These are phyloP conservation scores for Trametes gibbosa DNA, from an alignment of 768 basidiomycete species.

Conservation along the genomic window DNA sequence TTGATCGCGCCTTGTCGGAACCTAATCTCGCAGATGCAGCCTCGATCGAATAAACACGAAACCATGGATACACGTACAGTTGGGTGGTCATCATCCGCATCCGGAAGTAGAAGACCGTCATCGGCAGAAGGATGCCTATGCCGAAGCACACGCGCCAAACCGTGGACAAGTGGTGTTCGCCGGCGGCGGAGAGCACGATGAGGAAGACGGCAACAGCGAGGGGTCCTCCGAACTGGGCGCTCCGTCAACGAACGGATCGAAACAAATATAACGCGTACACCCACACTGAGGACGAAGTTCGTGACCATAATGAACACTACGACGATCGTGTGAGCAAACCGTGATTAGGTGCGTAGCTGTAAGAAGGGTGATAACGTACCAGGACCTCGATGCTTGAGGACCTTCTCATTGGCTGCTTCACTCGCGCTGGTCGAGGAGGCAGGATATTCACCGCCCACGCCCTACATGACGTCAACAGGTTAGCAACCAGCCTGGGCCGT, in stretches of 20 bases:
- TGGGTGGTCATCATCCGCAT: slow-evolving; percentile 68
- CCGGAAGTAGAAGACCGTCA: slow-evolving; percentile 71
- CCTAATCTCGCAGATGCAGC: slow-evolving; percentile 7
- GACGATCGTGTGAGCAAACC: background rate
- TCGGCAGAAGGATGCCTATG: slow-evolving; percentile 57
- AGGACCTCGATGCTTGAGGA: slow-evolving; percentile 57
- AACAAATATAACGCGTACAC: slow-evolving; percentile 20
- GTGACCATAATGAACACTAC: slow-evolving; percentile 74
- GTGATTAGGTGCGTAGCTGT: background rate
- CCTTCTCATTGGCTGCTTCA: slow-evolving; percentile 73
- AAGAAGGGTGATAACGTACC: slow-evolving; percentile 31
- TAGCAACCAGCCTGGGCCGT: background rate
- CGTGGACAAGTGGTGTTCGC: slow-evolving; percentile 55
- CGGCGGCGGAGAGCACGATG: slow-evolving; percentile 65
- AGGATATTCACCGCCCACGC: slow-evolving; percentile 78
- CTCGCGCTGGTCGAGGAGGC: slow-evolving; percentile 66
- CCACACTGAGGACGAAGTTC: slow-evolving; percentile 64
- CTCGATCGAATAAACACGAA: background rate
- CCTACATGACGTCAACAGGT: slow-evolving; percentile 34
- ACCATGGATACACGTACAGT: slow-evolving; percentile 35
- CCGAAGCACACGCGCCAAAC: slow-evolving; percentile 71
- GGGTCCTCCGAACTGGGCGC: slow-evolving; percentile 57
- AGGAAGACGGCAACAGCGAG: slow-evolving; percentile 65
- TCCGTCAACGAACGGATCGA: slow-evolving; percentile 10
- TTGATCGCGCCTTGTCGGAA: slow-evolving; percentile 63